These are phyloP conservation scores for Closterium sp. DNA, from an alignment of 139 green algal species.

Conservation along the genomic window DNA sequence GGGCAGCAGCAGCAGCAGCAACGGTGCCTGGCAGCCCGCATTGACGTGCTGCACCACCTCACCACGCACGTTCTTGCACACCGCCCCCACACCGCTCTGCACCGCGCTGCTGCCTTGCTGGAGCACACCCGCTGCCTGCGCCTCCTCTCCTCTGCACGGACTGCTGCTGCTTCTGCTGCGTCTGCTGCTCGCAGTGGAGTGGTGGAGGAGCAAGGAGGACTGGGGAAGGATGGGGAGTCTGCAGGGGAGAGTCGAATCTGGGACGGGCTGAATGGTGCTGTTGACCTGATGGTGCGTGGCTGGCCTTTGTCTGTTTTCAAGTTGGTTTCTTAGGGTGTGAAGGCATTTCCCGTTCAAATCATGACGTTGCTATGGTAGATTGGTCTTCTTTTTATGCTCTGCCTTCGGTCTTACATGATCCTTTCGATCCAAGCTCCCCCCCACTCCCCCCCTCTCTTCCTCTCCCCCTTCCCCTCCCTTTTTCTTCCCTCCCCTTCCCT, in stretches of 20 bases:
- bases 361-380: not conserved
- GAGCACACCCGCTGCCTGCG: not conserved
- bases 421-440: not conserved
- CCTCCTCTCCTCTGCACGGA: not conserved
- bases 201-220: not conserved
- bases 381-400: too few relatives aligned
- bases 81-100: not conserved
- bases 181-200: not conserved
- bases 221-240: not conserved
- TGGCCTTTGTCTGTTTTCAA: not conserved
- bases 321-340: not conserved
- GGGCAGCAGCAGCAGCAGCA: not conserved
- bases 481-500: not conserved
- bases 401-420: not conserved
- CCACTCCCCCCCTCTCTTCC: too few relatives aligned
- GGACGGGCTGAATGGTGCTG: not conserved
- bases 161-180: too few relatives aligned
- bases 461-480: too few relatives aligned
- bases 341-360: not conserved
- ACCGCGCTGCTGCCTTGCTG: not conserved
- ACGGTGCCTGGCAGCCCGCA: not conserved
- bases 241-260: not conserved
- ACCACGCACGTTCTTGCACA: not conserved
- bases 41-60: not conserved
- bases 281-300: not conserved